Percentiles rank a stretch among this genome's conserved stretches.
These are phyloP conservation scores for Vigna hirtella DNA, from an alignment of 306 rosid genomes.

Conservation along the genomic window DNA sequence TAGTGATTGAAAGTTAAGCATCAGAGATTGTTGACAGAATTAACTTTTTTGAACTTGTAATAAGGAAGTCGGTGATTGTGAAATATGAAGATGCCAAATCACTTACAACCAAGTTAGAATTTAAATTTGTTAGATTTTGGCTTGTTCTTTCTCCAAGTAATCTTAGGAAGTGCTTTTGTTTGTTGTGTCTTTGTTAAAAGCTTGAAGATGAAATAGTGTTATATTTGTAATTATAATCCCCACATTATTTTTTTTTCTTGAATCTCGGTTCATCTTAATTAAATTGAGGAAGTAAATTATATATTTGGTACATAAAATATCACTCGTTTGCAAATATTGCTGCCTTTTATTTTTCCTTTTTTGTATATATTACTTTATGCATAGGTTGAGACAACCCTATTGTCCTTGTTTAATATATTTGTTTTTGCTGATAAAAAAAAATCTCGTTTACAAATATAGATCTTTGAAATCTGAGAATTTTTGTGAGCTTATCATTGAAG, in stretches of 20 bases:
- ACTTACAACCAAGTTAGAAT: conserved; percentile 13
- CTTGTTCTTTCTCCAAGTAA: background rate
- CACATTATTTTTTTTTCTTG: background rate
- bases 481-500: too few relatives aligned
- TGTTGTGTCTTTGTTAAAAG: background rate
- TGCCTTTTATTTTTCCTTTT: too few relatives aligned
- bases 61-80: conserved; percentile 2
- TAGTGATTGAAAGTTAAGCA: background rate
- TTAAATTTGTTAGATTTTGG: conserved; percentile 5
- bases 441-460: background rate
- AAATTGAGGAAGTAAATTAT: background rate
- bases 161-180: conserved; percentile 19
- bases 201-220: conserved; percentile 6
- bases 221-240: conserved; percentile 10
- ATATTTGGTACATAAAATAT: background rate
- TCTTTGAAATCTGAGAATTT: background rate
- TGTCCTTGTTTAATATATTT: too few relatives aligned
- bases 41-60: conserved; percentile 7
- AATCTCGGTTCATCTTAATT: conserved; percentile 23
- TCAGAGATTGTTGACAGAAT: background rate
- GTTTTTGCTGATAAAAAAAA: too few relatives aligned
- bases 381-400: too few relatives aligned
- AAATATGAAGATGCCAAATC: conserved; percentile 18
- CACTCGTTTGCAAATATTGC: background rate
- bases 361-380: too few relatives aligned